These are phyloP conservation scores for Corchorus capsularis DNA, from an alignment of 345 rosid species.

Conservation along the genomic window DNA sequence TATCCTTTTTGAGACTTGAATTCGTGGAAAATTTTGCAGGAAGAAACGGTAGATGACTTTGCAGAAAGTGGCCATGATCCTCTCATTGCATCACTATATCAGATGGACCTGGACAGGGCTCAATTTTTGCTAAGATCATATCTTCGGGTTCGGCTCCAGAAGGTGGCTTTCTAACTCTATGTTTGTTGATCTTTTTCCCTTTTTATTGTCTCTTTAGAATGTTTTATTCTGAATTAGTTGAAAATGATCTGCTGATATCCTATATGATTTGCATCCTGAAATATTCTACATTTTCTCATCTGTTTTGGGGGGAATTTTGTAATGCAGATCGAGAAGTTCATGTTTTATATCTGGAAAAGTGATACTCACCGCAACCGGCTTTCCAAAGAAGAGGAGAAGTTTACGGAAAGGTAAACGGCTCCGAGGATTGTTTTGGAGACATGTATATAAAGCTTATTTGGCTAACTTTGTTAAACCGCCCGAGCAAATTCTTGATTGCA, in stretches of 20 bases:
- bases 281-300: neutral
- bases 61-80: slow-evolving; percentile 54
- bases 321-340: slow-evolving; percentile 74
- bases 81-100: slow-evolving; percentile 73
- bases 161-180: slow-evolving; percentile 41
- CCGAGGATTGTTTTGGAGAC: neutral
- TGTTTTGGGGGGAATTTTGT: neutral
- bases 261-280: neutral
- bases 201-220: neutral
- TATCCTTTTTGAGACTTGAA: neutral
- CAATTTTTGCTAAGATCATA: slow-evolving; percentile 87
- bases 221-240: neutral
- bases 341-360: slow-evolving; percentile 60
- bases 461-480: neutral
- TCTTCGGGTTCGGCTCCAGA: slow-evolving; percentile 81
- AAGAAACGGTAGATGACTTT: slow-evolving; percentile 54
- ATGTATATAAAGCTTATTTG: neutral
- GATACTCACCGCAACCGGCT: slow-evolving; percentile 54
- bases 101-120: slow-evolving; percentile 81
- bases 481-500: neutral
- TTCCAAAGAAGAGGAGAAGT: slow-evolving; percentile 60
- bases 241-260: neutral
- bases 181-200: neutral
- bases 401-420: slow-evolving; percentile 57
- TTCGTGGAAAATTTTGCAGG: slow-evolving; percentile 36